These are phyloP conservation scores for Fraxinus americana DNA, from an alignment of 257 asterid species.

Conservation along the genomic window DNA sequence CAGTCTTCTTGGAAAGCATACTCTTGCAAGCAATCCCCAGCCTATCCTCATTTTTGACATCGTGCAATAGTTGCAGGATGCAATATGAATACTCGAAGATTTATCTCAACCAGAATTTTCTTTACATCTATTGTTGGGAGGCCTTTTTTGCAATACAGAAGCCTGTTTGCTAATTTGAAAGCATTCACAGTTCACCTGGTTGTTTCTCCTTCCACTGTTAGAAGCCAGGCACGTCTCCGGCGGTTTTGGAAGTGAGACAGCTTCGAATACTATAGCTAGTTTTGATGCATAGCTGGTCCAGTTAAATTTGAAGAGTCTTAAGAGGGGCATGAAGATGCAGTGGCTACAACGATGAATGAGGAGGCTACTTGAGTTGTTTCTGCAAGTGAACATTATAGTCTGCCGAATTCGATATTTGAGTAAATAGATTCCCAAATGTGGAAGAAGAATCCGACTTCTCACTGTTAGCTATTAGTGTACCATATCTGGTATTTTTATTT, in stretches of 20 bases:
- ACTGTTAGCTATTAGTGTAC: no score
- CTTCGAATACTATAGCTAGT: constrained; percentile 13
- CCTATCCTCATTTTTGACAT: constrained; percentile 59
- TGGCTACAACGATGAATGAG: constrained; percentile 10
- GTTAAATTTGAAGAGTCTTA: constrained; percentile 22
- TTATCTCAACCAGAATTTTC: constrained; percentile 45
- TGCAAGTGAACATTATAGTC: no score
- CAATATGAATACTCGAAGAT: constrained; percentile 34
- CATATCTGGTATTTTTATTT: no score
- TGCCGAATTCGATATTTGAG: no score
- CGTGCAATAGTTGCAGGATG: constrained; percentile 44
- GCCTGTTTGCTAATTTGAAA: constrained; percentile 34
- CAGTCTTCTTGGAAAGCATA: no score
- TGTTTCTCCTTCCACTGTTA: constrained; percentile 18
- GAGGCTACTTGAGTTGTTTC: constrained; percentile 11
- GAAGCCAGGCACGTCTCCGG: constrained; percentile 20
- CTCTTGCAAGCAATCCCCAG: background rate
- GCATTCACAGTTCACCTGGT: constrained; percentile 5
- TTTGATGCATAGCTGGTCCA: constrained; percentile 16
- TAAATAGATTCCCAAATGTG: no score
- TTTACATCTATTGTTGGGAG: constrained; percentile 43
- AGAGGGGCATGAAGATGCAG: constrained; percentile 34
- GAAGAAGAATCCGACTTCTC: no score
- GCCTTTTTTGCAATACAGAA: constrained; percentile 51
- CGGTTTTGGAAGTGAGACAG: constrained; percentile 24